Percentiles rank a stretch among this genome's conserved stretches.
Evolutionary conservation across 192 early-diverging fungal species (phyloP).

Genomic region (Mortierella hygrophila): DNA sequence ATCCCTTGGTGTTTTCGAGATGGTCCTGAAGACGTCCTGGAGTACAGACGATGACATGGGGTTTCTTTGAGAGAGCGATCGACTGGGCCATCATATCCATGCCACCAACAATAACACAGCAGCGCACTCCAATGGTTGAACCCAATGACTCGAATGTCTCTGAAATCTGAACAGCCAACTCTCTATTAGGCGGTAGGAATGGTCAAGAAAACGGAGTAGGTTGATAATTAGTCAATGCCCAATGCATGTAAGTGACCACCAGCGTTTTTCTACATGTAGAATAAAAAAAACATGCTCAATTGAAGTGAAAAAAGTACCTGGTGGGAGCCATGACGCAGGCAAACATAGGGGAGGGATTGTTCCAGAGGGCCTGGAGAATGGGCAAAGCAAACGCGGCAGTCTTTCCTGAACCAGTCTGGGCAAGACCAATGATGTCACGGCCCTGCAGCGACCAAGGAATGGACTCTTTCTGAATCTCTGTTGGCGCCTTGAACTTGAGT

Average conservation of each 20-base stretch:
- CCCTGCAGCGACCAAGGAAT: conserved; percentile 94
- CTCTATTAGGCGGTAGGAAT: conserved; percentile 60
- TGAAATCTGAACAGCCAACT: conserved; percentile 95
- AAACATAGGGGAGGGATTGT: conserved; percentile 91
- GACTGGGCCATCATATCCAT: conserved; percentile 98
- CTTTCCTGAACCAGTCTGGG: conserved; percentile 95
- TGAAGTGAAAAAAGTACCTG: conserved; percentile 58
- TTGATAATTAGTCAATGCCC: not conserved
- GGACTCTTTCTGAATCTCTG: conserved; percentile 91
- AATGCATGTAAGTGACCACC: not conserved
- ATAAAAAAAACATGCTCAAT: not conserved
- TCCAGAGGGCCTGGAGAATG: conserved; percentile 88
- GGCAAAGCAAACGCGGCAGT: conserved; percentile 90
- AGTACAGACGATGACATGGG: conserved; percentile 95
- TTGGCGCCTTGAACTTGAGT: conserved; percentile 89
- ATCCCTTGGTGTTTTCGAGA: conserved; percentile 98
- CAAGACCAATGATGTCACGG: conserved; percentile 96
- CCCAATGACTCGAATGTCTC: conserved; percentile 94
- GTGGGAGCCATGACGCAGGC: conserved; percentile 98
- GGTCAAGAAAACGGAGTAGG: not conserved
- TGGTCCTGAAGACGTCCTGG: conserved; percentile 97
- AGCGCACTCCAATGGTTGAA: conserved; percentile 91
- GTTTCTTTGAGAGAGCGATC: conserved; percentile 94
- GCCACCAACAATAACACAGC: conserved; percentile 93
- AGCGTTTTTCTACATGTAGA: not conserved